Evolutionary conservation across 352 stramenopile genomes (phyloP), one percentile per base, ranked within the genome.

Genomic region (Globisporangium heterothallicum): DNA sequence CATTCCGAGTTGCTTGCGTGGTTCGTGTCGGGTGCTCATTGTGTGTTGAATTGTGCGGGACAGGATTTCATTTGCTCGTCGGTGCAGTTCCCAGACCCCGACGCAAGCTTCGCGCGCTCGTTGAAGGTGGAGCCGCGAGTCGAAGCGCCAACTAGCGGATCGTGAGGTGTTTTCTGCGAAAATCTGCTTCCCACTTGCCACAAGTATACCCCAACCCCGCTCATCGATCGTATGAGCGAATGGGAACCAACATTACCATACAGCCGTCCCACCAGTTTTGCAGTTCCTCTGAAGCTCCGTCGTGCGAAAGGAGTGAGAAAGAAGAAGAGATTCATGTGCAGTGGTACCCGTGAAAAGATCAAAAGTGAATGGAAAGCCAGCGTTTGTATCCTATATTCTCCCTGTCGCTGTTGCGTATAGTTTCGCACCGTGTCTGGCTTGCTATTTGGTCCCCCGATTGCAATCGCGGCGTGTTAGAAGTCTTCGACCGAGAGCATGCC

Each of bases 101-200:
- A 94, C 19, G 61, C 78, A n/a, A 91, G 82, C 57, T 94, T 93
- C 49, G 63, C 59, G 25, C 79, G 84, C 2, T 94, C 84, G 24
- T 52, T 94, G 8, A 84, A 90, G 56, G 73, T 94, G 12, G 84
- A 94, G 38, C 84, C 84, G 22, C 78, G 84, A 22, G 78, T 93
- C 24, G 72, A 74, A 25, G 72, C 80, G 19, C 59, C 68, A 50
- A 56, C 25, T 14, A 57, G 53, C 19, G 26, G 44, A 22, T 47
- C 58, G 21, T 61, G 25, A 56, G 22, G 25, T 32, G 6, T 36
- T 13, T 42, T 24, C 18, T 10, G 43, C 5, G 24, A 6, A 35
- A 14, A 22, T 8, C 30, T 19, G 45, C 38, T 34, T 8, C 24
- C 5, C 50, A 50, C 26, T 57, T 32, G 35, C 12, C 22, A 26